Base-by-base conservation (phyloP, 179 eudicot genomes). In the Sideroxylon spinosum region DNA sequence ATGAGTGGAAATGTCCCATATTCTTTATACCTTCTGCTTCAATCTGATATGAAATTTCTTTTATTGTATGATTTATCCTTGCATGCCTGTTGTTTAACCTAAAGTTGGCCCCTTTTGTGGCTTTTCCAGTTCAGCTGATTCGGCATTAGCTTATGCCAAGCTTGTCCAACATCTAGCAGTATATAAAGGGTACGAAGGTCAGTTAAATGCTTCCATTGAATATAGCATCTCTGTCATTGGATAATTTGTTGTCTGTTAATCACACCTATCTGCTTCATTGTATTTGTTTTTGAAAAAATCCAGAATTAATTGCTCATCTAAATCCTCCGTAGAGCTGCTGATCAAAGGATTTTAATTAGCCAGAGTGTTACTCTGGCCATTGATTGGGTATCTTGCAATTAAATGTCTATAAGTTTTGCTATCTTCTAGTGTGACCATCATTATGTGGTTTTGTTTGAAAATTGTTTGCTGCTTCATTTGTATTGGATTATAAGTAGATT, bases 121-220 rank as follows among this genome's bases (percentile, higher is more conserved):
- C 76, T 77, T 82, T 59, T 44, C 48, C 88, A 95, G 98, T 81
- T 84, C 82, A 76, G 93, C 90, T 68, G 91, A 94, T 89, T 82
- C 87, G 76, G 93, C 98, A 74, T 84, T 94, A 77, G 93, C 98
- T 56, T 92, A 93, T 78, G 88, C 88, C 82, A 95, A 95, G 88
- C 98, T 95, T 84, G 89, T 95, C 86, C 99, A 95, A 80, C 92
- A 92, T 86, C 81, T 94, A 76, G 96, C 94, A 53, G 83, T 92
- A 12, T 91, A 82, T 82, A 95, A 92, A 86, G 99, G 99, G 75
- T 94, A 95, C 81, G 86, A 80, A 87, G 99, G 99, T 93, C 78
- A 81, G 91, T 57, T 63, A 28, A 70, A 68, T 79, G 28, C 20
- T 53, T 78, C n/a, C 9, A 17, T 12, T 9, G 74, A 44, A 62